phyloP scores from a whole-genome alignment of 2,329 filamentous ascomycete genomes.

The Colletotrichum echinochloae region DNA sequence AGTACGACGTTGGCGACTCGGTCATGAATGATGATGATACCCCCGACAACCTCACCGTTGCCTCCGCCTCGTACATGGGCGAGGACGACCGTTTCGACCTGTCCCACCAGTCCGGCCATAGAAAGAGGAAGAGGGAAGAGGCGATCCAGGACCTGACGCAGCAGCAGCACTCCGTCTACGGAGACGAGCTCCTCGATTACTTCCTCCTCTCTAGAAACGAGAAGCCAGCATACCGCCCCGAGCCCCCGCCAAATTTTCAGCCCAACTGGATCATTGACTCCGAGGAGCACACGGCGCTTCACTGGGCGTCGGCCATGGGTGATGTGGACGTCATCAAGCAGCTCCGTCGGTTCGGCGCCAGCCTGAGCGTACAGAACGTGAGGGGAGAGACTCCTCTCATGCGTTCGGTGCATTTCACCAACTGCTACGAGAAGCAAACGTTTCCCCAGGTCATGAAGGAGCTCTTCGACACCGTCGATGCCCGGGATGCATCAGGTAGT shows the following conservation, averaged over 20 bases:
- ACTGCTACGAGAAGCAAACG: constrained; percentile 93
- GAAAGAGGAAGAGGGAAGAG: constrained; percentile 83
- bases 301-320: constrained; percentile 98
- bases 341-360: constrained; percentile 83
- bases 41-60: constrained; percentile 84
- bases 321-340: constrained; percentile 92
- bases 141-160: constrained; percentile 73
- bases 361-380: constrained; percentile 76
- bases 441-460: constrained; percentile 88
- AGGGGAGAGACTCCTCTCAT: constrained; percentile 92
- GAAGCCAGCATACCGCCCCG: constrained; percentile 76
- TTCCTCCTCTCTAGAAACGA: constrained; percentile 90
- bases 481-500: constrained; percentile 82
- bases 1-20: constrained; percentile 72
- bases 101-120: constrained; percentile 70
- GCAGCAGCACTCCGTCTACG: constrained; percentile 89
- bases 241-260: constrained; percentile 87
- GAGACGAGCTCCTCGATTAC: constrained; percentile 94
- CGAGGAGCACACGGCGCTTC: constrained; percentile 90
- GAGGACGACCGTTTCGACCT: constrained; percentile 84
- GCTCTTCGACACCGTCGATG: constrained; percentile 83
- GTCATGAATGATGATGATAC: constrained; percentile 81
- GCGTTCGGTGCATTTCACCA: constrained; percentile 94
- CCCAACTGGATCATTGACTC: constrained; percentile 94
- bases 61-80: constrained; percentile 85